Base-by-base conservation (phyloP, 768 basidiomycete genomes). In the Cantharellus cinnabarinus region DNA sequence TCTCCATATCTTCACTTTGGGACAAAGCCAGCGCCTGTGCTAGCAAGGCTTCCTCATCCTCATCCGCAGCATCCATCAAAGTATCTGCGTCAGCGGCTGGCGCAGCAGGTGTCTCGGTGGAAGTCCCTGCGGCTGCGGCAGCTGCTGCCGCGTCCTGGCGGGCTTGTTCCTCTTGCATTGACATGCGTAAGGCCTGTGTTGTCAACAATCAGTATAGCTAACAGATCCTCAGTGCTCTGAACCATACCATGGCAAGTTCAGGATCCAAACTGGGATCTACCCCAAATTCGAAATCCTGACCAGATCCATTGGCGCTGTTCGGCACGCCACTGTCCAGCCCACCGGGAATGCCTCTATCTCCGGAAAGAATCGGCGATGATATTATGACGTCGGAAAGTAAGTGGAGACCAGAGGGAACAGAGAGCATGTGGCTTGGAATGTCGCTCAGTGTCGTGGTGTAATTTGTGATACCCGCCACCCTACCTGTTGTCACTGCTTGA, bases 181-280 rank as follows among this genome's bases (percentile, higher is more conserved):
- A 97, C 87, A 98, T 89, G 41, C 93, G 85, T 48, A 99, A 77
- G 5, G 91, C 94, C 93, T 95, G 50, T 37, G 20, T 29, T 39
- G 41, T 5, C 48, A 41, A 40, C 5, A 50, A 56, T 54, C 58
- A 29, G 37, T 35, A 41, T n/a, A 40, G 48, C 58, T 4, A 38
- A 5, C 14, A 3, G 5, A n/a, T 54, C 59, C 57, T 41, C 15
- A 34, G 57, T 42, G 44, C 10, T 29, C 44, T 10, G 52, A 35
- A 3, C 69, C 77, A 61, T 59, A 89, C 93, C 89, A 97, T 90
- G 2, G 95, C 94, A 53, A 99, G 76, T 69, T 98, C 94, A 0
- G 94, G 94, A 67, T 98, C 94, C 61, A 97, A 75, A 68, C 81
- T 89, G 3, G 95, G 94, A 70, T 98, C 95, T 3, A 99, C 83